These are phyloP conservation scores for Kodamaea hsintzibuensis DNA, from an alignment of 805 yeast species.

Conservation along the genomic window DNA sequence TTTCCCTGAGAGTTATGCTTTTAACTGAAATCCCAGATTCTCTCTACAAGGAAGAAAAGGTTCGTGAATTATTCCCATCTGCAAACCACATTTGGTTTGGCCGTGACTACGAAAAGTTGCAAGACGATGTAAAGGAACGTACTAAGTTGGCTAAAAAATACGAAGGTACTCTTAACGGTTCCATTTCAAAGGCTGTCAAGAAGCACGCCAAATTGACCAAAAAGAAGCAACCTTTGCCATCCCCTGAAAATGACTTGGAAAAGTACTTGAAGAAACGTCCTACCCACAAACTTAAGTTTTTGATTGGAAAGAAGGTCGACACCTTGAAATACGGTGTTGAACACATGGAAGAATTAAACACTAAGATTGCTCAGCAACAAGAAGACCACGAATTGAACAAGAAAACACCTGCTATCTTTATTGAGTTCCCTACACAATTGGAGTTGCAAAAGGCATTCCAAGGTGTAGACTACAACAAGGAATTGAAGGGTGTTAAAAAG, in stretches of 20 bases:
- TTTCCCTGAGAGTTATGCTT: constrained; percentile 71
- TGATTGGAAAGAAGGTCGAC: constrained; percentile 81
- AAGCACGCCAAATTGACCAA: constrained; percentile 55
- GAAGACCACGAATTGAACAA: constrained; percentile 49
- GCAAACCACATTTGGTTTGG: constrained; percentile 61
- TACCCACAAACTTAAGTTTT: constrained; percentile 67
- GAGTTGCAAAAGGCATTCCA: constrained; percentile 90
- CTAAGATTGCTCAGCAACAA: constrained; percentile 62
- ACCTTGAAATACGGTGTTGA: constrained; percentile 74
- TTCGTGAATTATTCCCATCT: constrained; percentile 64
- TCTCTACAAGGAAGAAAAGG: constrained; percentile 45
- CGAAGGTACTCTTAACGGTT: constrained; percentile 65
- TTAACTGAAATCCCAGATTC: constrained; percentile 64
- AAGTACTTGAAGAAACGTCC: constrained; percentile 78
- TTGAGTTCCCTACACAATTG: constrained; percentile 80
- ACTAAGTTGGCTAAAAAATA: constrained; percentile 58
- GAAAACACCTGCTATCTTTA: constrained; percentile 67
- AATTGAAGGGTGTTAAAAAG: constrained; percentile 48
- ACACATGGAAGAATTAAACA: constrained; percentile 67
- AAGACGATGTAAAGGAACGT: constrained; percentile 61
- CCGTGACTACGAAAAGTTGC: constrained; percentile 59
- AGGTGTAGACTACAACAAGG: constrained; percentile 60
- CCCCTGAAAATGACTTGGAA: constrained; percentile 56
- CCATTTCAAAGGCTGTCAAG: constrained; percentile 59
- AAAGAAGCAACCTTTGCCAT: constrained; percentile 55